Conservation (phyloP, 345 rosid species). For the Brassica incana region DNA sequence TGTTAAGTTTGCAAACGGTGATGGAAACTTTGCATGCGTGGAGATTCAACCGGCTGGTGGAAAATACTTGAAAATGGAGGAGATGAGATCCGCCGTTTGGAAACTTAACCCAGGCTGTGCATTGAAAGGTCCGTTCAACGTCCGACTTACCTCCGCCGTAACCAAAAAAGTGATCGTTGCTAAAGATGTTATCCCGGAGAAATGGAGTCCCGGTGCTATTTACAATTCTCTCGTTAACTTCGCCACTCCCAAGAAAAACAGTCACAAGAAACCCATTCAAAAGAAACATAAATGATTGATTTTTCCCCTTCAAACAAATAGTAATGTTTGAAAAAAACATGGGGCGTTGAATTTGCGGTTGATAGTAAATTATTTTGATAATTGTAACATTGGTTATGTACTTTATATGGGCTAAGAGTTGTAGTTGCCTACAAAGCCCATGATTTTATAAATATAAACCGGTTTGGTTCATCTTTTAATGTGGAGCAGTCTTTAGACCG, state of each 20-base stretch:
- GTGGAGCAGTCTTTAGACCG: background rate
- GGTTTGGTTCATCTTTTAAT: slow-evolving; percentile 17
- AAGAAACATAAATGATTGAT: slow-evolving; percentile 7
- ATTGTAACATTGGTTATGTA: background rate
- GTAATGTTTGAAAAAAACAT: slow-evolving; percentile 1
- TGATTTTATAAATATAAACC: background rate
- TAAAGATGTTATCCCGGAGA: slow-evolving; percentile 52
- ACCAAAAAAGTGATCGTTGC: slow-evolving; percentile 42
- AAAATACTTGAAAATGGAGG: slow-evolving; percentile 59
- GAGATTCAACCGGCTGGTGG: slow-evolving; percentile 49
- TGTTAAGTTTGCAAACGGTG: slow-evolving; percentile 55
- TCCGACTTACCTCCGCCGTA: slow-evolving; percentile 49
- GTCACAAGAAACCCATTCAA: background rate
- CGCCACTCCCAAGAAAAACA: background rate
- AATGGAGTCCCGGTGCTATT: slow-evolving; percentile 60
- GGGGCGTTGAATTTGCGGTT: background rate
- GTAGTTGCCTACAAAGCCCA: background rate
- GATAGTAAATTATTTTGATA: slow-evolving; percentile 8
- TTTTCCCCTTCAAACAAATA: background rate
- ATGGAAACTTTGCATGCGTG: slow-evolving; percentile 53
- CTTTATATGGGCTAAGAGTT: slow-evolving; percentile 14
- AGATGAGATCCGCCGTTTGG: slow-evolving; percentile 76
- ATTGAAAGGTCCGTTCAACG: slow-evolving; percentile 55
- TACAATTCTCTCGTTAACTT: slow-evolving; percentile 57
- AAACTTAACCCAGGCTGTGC: slow-evolving; percentile 45